Base-by-base conservation (phyloP, 169 alveolate species). In the Plasmodium relictum region DNA sequence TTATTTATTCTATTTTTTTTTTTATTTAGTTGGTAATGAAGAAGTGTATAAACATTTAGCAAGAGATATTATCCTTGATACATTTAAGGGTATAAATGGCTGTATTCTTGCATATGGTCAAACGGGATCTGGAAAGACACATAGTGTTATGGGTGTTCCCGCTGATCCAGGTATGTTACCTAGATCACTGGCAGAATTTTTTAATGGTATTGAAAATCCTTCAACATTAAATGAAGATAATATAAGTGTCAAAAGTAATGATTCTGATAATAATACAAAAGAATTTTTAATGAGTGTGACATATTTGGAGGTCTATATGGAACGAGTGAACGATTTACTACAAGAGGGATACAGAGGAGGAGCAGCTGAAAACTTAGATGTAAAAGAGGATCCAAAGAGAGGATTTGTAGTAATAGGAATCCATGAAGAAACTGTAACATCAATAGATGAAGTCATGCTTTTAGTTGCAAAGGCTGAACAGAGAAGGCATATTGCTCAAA, bases 291-390 rank as follows among this genome's bases (percentile, higher is more conserved):
- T 95, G 88, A 73, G 96, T 73, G 95, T 94, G 20, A 92, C 96
- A 12, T 95, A 94, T 91, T 93, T 95, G 45, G 97, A 95, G 76
- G 95, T 95, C 37, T 95, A 95, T 93, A 88, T 94, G 95, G 97
- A 95, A 89, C 89, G 96, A 58, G 97, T 95, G 9, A 95, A 95
- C 70, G 97, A 95, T 86, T 74, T 95, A 71, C 68, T 95, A 73
- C 95, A 92, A 65, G 96, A 93, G 20, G 94, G 94, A n/a, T 89
- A 90, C 68, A 54, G 92, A 61, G 96, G 95, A 14, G 94, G 93
- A 22, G 95, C 92, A 22, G 73, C 76, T 52, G 94, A 92, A 52
- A 94, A 94, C 62, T 74, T 95, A 72, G 96, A 94, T 54, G 96
- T 95, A 68, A 94, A 94, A 87, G 97, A 95, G 62, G 97, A 95